phyloP scores from a whole-genome alignment of 192 early-diverging fungal species.

The Umbelopsis vinacea region DNA sequence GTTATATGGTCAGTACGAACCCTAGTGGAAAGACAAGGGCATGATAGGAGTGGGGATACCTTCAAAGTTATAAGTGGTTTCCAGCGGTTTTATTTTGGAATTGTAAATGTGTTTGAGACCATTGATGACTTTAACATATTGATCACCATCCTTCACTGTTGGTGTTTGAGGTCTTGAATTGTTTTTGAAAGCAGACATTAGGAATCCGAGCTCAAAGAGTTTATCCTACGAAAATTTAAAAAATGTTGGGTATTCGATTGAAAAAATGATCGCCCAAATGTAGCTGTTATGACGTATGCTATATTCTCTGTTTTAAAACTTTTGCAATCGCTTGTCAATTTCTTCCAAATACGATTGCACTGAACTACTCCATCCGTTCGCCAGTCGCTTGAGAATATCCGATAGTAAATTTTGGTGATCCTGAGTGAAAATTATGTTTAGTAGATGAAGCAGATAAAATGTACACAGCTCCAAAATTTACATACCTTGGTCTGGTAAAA shows the following conservation, averaged over 20 bases:
- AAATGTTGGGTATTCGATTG: background rate
- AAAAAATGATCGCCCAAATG: background rate
- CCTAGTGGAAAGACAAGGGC: background rate
- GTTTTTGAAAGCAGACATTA: conserved; percentile 12
- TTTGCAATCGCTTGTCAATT: conserved; percentile 32
- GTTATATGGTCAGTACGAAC: background rate
- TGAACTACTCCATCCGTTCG: conserved; percentile 31
- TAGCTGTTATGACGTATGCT: background rate
- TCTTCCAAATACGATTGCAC: conserved; percentile 24
- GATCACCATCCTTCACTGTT: conserved; percentile 42
- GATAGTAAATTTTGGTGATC: conserved; percentile 16
- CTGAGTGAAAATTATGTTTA: background rate
- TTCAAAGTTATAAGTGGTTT: conserved; percentile 77
- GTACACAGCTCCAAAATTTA: background rate
- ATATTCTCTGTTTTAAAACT: conserved; percentile 22
- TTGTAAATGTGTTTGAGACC: conserved; percentile 71
- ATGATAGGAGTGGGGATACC: conserved; percentile 15
- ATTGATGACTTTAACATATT: conserved; percentile 64
- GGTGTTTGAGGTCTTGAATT: conserved; percentile 15
- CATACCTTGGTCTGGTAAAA: conserved; percentile 28
- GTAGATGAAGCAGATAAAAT: background rate
- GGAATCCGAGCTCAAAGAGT: background rate
- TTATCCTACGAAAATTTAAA: background rate
- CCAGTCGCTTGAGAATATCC: conserved; percentile 25
- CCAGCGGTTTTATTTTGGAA: conserved; percentile 74